These are phyloP conservation scores for Tetraselmis striata DNA, from an alignment of 139 green algal species.

Conservation along the genomic window DNA sequence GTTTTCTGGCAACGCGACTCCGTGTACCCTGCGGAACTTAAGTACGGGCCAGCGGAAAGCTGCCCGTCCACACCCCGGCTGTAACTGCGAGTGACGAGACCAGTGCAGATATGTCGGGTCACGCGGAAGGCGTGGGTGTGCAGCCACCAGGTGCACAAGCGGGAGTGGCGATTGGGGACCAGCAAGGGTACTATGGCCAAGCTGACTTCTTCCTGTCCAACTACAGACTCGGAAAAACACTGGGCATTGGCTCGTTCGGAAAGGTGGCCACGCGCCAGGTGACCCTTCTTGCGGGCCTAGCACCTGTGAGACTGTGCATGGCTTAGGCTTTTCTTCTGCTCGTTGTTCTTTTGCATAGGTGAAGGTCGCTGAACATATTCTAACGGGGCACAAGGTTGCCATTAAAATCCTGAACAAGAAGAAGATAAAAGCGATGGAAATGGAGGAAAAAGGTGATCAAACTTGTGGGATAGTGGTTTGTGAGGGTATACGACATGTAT, in stretches of 20 bases:
- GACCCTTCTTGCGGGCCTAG: not conserved
- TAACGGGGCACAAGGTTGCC: slow-evolving; percentile 96
- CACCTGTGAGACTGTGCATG: not conserved
- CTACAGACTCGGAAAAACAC: slow-evolving; percentile 93
- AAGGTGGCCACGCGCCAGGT: slow-evolving; percentile 57
- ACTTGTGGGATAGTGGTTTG: not conserved
- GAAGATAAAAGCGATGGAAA: slow-evolving; percentile 99
- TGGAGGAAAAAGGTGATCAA: slow-evolving; percentile 93
- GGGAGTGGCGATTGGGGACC: too few species aligned
- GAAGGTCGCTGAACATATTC: slow-evolving; percentile 94
- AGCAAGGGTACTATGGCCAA: not conserved
- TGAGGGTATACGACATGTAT: too few species aligned
- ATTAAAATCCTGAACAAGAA: slow-evolving; percentile 99
- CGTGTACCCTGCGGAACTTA: too few species aligned
- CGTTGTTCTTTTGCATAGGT: slow-evolving; percentile 49
- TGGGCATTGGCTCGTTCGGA: slow-evolving; percentile 98
- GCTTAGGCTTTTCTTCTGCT: not conserved
- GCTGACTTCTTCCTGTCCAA: slow-evolving; percentile 89
- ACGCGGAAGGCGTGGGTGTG: too few species aligned
- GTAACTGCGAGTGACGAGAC: too few species aligned
- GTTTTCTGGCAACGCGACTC: too few species aligned
- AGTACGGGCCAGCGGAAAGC: too few species aligned
- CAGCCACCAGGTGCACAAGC: too few species aligned
- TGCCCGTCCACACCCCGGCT: too few species aligned
- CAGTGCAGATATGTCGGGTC: too few species aligned